phyloP scores from a whole-genome alignment of 2,329 filamentous ascomycete species.

The Cercospora sojina region DNA sequence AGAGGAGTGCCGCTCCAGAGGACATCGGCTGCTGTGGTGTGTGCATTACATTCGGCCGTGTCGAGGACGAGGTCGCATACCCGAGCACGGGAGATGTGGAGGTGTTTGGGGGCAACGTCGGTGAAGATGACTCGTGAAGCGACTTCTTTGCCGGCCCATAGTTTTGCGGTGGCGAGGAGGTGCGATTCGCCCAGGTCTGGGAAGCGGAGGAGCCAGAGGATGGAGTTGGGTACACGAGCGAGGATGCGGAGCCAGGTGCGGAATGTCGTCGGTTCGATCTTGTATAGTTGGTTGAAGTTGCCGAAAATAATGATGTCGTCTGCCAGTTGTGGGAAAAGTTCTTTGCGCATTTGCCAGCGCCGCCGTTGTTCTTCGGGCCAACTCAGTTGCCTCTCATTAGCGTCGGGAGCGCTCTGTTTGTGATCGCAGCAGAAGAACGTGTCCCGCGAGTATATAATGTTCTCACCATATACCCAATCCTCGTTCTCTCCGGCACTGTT shows the following conservation, averaged over 20 bases:
- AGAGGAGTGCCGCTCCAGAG: constrained; percentile 95
- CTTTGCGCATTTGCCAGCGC: constrained; percentile 89
- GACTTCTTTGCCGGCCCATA: constrained; percentile 83
- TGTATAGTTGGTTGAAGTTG: constrained; percentile 98
- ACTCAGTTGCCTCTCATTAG: constrained; percentile 62
- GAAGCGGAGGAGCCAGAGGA: constrained; percentile 95
- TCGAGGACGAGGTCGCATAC: constrained; percentile 95
- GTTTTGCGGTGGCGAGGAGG: constrained; percentile 72
- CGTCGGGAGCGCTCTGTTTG: constrained; percentile 79
- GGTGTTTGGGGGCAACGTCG: constrained; percentile 90
- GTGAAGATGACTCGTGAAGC: constrained; percentile 89
- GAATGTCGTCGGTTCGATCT: constrained; percentile 98
- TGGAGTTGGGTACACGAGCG: constrained; percentile 76
- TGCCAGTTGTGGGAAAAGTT: constrained; percentile 78
- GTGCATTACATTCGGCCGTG: constrained; percentile 96
- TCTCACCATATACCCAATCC: constrained; percentile 94
- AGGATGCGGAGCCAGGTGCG: constrained; percentile 93
- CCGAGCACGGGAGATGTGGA: constrained; percentile 87
- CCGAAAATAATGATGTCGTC: constrained; percentile 88
- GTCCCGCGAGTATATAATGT: constrained; percentile 89
- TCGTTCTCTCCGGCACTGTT: constrained; percentile 64
- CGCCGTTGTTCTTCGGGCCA: constrained; percentile 82
- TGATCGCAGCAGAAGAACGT: constrained; percentile 99
- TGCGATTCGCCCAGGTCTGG: constrained; percentile 89
- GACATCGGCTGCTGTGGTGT: constrained; percentile 94